phyloP scores from a whole-genome alignment of 179 eudicot genomes.

The Silene vulgaris region DNA sequence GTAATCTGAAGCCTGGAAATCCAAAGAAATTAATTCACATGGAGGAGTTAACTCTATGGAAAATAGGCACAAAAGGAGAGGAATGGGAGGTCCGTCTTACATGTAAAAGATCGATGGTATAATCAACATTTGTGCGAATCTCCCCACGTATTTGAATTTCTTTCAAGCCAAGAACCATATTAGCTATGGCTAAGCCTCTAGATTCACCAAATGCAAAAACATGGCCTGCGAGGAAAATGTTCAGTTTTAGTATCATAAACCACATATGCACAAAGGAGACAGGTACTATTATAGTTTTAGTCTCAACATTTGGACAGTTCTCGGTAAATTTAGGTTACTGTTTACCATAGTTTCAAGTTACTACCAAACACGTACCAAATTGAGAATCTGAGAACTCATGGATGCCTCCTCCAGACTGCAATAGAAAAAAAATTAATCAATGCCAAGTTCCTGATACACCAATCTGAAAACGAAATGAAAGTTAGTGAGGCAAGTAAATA shows the following conservation, averaged over 20 bases:
- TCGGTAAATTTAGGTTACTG: too few species aligned
- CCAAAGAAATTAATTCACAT: not conserved
- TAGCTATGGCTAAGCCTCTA: conserved; percentile 86
- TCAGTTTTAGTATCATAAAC: conserved; percentile 4
- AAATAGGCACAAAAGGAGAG: not conserved
- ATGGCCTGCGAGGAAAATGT: conserved; percentile 53
- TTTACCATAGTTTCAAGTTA: not conserved
- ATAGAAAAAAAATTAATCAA: conserved; percentile 10
- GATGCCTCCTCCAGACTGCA: conserved; percentile 99
- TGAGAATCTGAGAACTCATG: conserved; percentile 99
- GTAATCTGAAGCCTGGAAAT: conserved; percentile 78
- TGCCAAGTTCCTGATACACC: conserved; percentile 10
- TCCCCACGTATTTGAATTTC: conserved; percentile 99
- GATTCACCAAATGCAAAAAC: conserved; percentile 99
- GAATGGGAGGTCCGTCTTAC: conserved; percentile 38
- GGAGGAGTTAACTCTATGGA: not conserved
- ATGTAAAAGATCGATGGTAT: conserved; percentile 86
- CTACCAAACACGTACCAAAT: conserved; percentile 55
- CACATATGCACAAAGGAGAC: not conserved
- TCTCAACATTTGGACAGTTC: too few species aligned
- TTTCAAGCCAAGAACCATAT: conserved; percentile 98
- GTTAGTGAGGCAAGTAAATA: conserved; percentile 25
- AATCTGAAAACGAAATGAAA: not conserved
- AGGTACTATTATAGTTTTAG: too few species aligned
- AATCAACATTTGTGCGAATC: conserved; percentile 96